Evolutionary conservation across 805 yeast genomes (phyloP).

Genomic region (Starmera pachycereana): DNA sequence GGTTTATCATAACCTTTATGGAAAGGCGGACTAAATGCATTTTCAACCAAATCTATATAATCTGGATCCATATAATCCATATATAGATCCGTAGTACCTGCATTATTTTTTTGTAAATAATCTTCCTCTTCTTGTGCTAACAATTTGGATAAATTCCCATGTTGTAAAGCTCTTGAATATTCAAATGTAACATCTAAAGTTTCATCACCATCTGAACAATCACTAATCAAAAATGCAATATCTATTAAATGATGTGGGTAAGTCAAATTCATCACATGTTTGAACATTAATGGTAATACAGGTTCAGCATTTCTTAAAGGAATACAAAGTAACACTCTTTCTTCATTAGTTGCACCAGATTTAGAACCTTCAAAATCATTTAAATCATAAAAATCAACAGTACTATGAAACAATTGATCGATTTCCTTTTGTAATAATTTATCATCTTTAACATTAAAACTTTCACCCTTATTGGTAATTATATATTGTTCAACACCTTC

Average conservation of each 20-base stretch:
- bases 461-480: conserved; percentile 24
- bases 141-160: conserved; percentile 48
- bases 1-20: conserved; percentile 55
- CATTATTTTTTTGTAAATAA: conserved; percentile 21
- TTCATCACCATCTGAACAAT: conserved; percentile 57
- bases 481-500: conserved; percentile 28
- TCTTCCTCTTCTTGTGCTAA: conserved; percentile 32
- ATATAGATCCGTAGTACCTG: conserved; percentile 52
- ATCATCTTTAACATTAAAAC: conserved; percentile 18
- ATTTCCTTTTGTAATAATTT: conserved; percentile 17
- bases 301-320: conserved; percentile 75
- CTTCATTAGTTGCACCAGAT: conserved; percentile 41
- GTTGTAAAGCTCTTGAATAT: conserved; percentile 57
- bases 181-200: conserved; percentile 59
- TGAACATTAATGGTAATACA: conserved; percentile 74
- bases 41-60: conserved; percentile 45
- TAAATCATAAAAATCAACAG: conserved; percentile 55
- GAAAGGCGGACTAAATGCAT: conserved; percentile 56
- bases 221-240: conserved; percentile 71
- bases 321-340: conserved; percentile 56
- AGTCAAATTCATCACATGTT: conserved; percentile 76
- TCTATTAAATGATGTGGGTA: conserved; percentile 76
- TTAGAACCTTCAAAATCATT: conserved; percentile 43
- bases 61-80: conserved; percentile 58
- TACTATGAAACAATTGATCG: conserved; percentile 31